Conservation (phyloP, 176 grass and related monocot species). For the Phragmites australis region DNA sequence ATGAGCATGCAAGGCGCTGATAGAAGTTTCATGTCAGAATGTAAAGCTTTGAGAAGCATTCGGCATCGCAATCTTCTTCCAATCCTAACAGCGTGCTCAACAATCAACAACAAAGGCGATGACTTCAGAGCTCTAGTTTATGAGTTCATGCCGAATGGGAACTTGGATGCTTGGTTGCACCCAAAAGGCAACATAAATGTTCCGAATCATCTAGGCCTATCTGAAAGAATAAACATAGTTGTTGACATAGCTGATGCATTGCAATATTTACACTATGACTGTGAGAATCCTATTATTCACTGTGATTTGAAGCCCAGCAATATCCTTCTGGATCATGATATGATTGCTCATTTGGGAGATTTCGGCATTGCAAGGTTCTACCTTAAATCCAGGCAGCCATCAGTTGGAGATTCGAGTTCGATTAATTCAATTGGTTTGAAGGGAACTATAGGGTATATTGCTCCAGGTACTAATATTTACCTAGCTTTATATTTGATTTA, state of each 20-base stretch:
- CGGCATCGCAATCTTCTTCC: conserved; percentile 62
- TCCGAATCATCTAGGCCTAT: conserved; percentile 4
- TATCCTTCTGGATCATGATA: conserved; percentile 43
- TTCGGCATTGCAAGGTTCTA: conserved; percentile 57
- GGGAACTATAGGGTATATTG: conserved; percentile 52
- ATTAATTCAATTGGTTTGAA: conserved; percentile 23
- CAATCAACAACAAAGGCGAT: conserved; percentile 45
- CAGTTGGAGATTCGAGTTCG: not conserved
- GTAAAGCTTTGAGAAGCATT: conserved; percentile 47
- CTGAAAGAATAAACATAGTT: conserved; percentile 48
- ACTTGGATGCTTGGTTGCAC: conserved; percentile 58
- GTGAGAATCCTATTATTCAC: conserved; percentile 45
- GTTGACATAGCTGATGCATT: conserved; percentile 46
- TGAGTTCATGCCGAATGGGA: conserved; percentile 52
- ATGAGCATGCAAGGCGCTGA: conserved; percentile 47
- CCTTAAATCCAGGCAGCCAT: not conserved
- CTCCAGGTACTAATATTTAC: conserved; percentile 42
- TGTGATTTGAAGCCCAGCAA: conserved; percentile 61
- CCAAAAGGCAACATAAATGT: not conserved
- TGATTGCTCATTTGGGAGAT: conserved; percentile 47
- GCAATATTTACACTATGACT: conserved; percentile 53
- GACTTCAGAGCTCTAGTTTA: conserved; percentile 64
- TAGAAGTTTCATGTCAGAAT: conserved; percentile 66
- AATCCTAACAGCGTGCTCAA: conserved; percentile 54
- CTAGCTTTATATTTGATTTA: not conserved